A percentile compares a stretch with the other conserved stretches of the same genome.
Conservation (phyloP, 2,329 filamentous ascomycete genomes). For the Leptographium wingfieldii region DNA sequence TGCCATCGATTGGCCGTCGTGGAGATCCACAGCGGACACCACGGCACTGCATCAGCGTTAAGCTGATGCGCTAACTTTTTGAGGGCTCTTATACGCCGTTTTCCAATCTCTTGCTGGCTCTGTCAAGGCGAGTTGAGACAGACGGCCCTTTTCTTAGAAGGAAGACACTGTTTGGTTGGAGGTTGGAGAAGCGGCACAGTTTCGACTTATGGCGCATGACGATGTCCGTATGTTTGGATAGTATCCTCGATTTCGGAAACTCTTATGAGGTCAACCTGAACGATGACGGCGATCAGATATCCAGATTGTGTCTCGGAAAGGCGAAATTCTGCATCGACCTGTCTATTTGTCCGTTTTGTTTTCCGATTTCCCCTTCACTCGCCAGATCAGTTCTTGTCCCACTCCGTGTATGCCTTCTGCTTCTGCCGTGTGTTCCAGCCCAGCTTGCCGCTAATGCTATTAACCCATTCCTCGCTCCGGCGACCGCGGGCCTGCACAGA, state of each 20-base stretch:
- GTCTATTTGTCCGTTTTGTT: constrained; percentile 1
- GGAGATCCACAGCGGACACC: neutral
- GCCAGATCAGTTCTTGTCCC: constrained; percentile 21
- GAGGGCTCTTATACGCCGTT: neutral
- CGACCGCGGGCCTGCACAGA: constrained; percentile 58
- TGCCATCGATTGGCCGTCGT: neutral
- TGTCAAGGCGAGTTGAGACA: too few species aligned
- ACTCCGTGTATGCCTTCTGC: constrained; percentile 50
- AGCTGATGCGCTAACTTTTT: neutral
- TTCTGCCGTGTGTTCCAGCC: constrained; percentile 73
- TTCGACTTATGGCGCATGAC: too few species aligned
- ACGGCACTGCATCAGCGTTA: neutral
- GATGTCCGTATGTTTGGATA: neutral
- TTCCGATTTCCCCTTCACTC: neutral
- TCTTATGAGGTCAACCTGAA: constrained; percentile 29
- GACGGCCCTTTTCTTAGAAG: too few species aligned
- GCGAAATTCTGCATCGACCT: too few species aligned
- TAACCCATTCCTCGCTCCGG: constrained; percentile 67
- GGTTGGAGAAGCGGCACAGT: too few species aligned
- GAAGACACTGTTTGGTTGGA: too few species aligned
- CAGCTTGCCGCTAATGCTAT: constrained; percentile 65
- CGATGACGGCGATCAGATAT: constrained; percentile 24
- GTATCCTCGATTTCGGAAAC: constrained; percentile 4
- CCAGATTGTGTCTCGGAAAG: neutral
- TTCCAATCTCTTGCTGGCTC: too few species aligned